Base-by-base conservation (phyloP, 1,284 basidiomycete species). In the Ustilago bromivora region DNA sequence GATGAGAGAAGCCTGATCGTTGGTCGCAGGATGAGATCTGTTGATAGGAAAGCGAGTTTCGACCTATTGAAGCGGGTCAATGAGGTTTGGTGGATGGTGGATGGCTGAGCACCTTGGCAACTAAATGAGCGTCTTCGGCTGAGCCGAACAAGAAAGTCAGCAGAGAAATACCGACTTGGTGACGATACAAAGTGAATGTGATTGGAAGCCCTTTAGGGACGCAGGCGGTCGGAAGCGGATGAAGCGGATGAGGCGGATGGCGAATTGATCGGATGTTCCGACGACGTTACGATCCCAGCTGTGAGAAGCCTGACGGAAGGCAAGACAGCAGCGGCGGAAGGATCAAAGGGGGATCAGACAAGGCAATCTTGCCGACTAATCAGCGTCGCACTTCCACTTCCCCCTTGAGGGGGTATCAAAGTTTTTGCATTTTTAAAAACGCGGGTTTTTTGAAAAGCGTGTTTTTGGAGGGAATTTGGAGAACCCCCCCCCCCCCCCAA, bases 1-100 rank as follows among this genome's bases (percentile, higher is more conserved):
- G 40, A 23, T 67, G 61, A 34, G 17, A 13, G 31, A 34, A 35
- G 34, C 54, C 34, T 13, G 8, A n/a, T 31, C 54, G 32, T 38
- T 54, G 57, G 38, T 28, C 51, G 51, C 31, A 34, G 31, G 23
- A 52, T 38, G n/a, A 8, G 11, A 46, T 17, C n/a, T 46, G 43
- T 6, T 46, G 43, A 19, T 19, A 10, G n/a, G 19, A 46, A 7
- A 19, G 4, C 12, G 47, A 51, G 28, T 51, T 2, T 46, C 43
- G n/a, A 41, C 1, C 5, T 46, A 19, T 13, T 19, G 43, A 46
- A 19, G 43, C 17, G 43, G n/a, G 2, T 46, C 43, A 19, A 19
- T 4, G 17, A 17, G 43, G n/a, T 19, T 46, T 46, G 43, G 43
- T 19, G 23, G 1, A 2, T 23, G 23, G 23, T 23, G 23, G 23